Evolutionary conservation across 306 rosid species (phyloP), one percentile per base, ranked within the genome.

Genomic region (Cicer chorassanicum): DNA sequence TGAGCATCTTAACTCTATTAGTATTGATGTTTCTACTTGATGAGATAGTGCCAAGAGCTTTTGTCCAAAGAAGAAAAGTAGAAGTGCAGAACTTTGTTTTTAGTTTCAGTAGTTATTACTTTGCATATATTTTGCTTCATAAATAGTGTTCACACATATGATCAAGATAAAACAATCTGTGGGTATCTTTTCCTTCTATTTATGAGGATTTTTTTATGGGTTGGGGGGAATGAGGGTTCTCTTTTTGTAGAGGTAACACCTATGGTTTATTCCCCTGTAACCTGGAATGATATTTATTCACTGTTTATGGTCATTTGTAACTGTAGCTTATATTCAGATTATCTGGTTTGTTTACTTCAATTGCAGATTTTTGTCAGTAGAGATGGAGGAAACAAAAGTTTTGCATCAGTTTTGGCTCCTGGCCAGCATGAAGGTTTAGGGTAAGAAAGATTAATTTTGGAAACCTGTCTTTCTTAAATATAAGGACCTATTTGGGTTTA

Each of bases 401-500:
- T 79, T 82, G 95, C 98, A 9, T 91, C 98, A 7, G 98, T 94
- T 81, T 84, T 94, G 95, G 97, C 96, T 81, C 98, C 97, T 50
- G 98, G 98, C 45, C 98, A 94, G 87, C 98, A 94, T 72, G 98
- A 94, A 75, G 97, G 93, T 77, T 49, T 94, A 79, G 86, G 97
- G 98, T 94, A 89, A 91, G 97, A 70, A 74, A 68, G 14, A 49
- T 44, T 53, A 70, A 21, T 38, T 77, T 72, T 77, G 24, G 12
- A 70, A 45, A 80, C n/a, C 74, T 73, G 11, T 54, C 34, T 70
- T 70, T n/a, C 36, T 1, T 46, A 42, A 73, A 48, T 71, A 9
- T 39, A 68, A 48, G 61, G 45, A 11, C 74, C 54, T 34, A 1
- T 67, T 68, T 68, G 46, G 59, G 36, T 48, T 21, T 3, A 24